Conservation (phyloP, 768 basidiomycete genomes). For the Leccinum sublutescens region DNA sequence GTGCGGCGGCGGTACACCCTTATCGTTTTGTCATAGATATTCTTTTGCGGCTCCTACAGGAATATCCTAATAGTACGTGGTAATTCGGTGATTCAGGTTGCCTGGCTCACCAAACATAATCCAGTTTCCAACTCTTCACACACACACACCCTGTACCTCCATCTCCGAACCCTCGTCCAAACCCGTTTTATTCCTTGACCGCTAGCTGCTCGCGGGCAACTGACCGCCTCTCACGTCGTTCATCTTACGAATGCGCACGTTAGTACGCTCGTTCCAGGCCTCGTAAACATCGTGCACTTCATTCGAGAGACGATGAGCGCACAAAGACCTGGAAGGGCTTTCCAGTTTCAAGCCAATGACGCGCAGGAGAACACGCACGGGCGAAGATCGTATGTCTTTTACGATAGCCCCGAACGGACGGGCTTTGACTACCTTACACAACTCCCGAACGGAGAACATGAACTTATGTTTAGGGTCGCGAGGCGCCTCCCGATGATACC, state of each 20-base stretch:
- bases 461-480: conserved; percentile 62
- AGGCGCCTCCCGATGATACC: conserved; percentile 19
- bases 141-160: conserved; percentile 36
- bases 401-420: conserved; percentile 36
- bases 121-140: conserved; percentile 43
- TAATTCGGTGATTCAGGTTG: conserved; percentile 6
- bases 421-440: conserved; percentile 72
- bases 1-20: conserved; percentile 64
- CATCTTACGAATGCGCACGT: conserved; percentile 58
- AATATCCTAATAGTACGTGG: conserved; percentile 39
- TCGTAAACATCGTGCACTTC: conserved; percentile 31
- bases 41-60: conserved; percentile 48
- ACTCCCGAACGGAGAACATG: conserved; percentile 42
- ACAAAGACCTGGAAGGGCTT: conserved; percentile 49
- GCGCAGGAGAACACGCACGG: conserved; percentile 29
- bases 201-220: conserved; percentile 44
- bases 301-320: conserved; percentile 61
- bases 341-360: conserved; percentile 18
- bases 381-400: conserved; percentile 60
- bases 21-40: conserved; percentile 68
- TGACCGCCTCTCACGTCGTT: conserved; percentile 43
- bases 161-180: conserved; percentile 29
- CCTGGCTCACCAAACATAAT: conserved; percentile 3
- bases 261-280: conserved; percentile 43
- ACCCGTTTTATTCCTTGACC: conserved; percentile 36